Conservation (phyloP, 768 basidiomycete species). For the Boletus tomentosulus region DNA sequence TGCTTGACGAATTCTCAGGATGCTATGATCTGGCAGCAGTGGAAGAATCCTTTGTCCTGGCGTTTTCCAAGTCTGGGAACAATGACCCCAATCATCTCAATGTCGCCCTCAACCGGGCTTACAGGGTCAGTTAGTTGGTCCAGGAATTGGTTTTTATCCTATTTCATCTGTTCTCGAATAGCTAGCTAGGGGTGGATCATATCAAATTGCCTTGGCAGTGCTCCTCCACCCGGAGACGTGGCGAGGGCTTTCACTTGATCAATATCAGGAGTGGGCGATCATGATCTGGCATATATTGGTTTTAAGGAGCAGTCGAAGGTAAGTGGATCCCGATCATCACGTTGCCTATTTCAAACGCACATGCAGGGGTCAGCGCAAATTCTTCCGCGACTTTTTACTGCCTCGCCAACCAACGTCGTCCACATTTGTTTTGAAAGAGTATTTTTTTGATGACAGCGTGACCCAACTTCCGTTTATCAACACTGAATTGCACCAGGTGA, state of each 20-base stretch:
- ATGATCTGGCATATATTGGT: slow-evolving; percentile 77
- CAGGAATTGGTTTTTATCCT: not conserved
- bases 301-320: slow-evolving; percentile 68
- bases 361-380: slow-evolving; percentile 54
- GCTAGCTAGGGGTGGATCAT: slow-evolving; percentile 68
- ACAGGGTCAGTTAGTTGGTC: slow-evolving; percentile 44
- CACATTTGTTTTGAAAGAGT: slow-evolving; percentile 51
- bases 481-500: slow-evolving; percentile 40
- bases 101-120: slow-evolving; percentile 60
- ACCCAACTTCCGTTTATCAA: slow-evolving; percentile 35
- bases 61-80: slow-evolving; percentile 56
- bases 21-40: slow-evolving; percentile 59
- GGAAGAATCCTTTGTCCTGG: slow-evolving; percentile 66
- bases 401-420: slow-evolving; percentile 53
- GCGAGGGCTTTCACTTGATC: slow-evolving; percentile 58
- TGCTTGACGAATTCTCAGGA: slow-evolving; percentile 40
- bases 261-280: slow-evolving; percentile 69
- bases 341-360: slow-evolving; percentile 12
- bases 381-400: slow-evolving; percentile 62
- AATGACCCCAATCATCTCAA: slow-evolving; percentile 61
- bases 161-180: slow-evolving; percentile 29
- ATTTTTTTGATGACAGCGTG: slow-evolving; percentile 43
- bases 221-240: slow-evolving; percentile 70
- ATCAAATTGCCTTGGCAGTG: slow-evolving; percentile 54
- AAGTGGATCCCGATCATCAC: slow-evolving; percentile 16